These are phyloP conservation scores for Scolecobasidium constrictum DNA, from an alignment of 2,329 filamentous ascomycete species.

Conservation along the genomic window DNA sequence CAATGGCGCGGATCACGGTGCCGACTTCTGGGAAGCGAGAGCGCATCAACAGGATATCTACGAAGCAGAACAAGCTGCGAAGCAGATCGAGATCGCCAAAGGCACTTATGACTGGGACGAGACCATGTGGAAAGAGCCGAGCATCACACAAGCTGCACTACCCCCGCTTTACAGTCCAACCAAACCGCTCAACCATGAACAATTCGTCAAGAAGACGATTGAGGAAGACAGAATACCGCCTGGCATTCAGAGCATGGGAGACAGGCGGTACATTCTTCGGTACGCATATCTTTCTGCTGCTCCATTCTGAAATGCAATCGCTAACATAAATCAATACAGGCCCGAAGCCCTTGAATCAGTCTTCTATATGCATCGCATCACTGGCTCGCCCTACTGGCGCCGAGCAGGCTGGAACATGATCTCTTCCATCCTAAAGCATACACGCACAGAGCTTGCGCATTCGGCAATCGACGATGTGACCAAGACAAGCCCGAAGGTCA, in stretches of 20 bases:
- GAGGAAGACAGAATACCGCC: slow-evolving; percentile 36
- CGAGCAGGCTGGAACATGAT: slow-evolving; percentile 70
- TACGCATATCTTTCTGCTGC: slow-evolving; percentile 13
- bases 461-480: slow-evolving; percentile 58
- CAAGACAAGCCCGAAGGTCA: slow-evolving; percentile 28
- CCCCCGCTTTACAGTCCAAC: slow-evolving; percentile 5
- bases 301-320: background rate
- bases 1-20: background rate
- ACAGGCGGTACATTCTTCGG: slow-evolving; percentile 53
- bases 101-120: background rate
- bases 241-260: slow-evolving; percentile 45
- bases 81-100: background rate
- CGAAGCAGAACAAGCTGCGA: background rate
- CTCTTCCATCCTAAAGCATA: slow-evolving; percentile 48
- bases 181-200: slow-evolving; percentile 21
- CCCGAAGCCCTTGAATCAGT: slow-evolving; percentile 75
- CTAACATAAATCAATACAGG: slow-evolving; percentile 12
- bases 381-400: slow-evolving; percentile 53
- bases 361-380: slow-evolving; percentile 67
- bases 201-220: slow-evolving; percentile 26
- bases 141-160: slow-evolving; percentile 2
- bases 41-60: background rate
- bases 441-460: slow-evolving; percentile 51
- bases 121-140: slow-evolving; percentile 4
- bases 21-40: background rate